Evolutionary conservation across 1,284 basidiomycete species (phyloP), one percentile per base, ranked within the genome.

Genomic region (Takashimella tepidaria): DNA sequence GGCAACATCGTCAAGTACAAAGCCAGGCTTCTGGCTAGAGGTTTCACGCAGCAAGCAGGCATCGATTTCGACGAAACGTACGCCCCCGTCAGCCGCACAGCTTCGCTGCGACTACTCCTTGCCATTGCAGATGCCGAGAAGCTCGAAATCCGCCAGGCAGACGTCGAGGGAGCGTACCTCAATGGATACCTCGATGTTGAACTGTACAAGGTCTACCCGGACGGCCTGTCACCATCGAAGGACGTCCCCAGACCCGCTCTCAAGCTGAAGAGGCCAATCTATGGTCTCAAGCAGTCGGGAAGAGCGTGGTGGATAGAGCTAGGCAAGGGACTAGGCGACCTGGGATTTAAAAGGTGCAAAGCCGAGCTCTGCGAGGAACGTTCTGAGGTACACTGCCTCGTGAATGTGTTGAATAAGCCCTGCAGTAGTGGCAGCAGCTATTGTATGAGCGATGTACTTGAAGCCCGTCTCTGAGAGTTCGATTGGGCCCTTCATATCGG

Each of bases 141-240:
- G 42, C 78, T 77, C 69, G 71, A 77, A 19, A 50, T 77, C 1
- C 64, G 73, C 23, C 77, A 79, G 41, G 63, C 79, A 2, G 78
- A 83, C 54, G 66, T 82, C 45, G 78, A 79, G 40, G 79, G 74
- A 0, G 79, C 80, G 0, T 82, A 77, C 58, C 67, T 80, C 0
- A 76, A 79, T 58, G 77, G 77, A 1, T 41, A 66, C 0, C 67
- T 82, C 0, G 65, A 77, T 0, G 76, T 79, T 45, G 64, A 68
- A 1, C 63, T 79, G 24, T 77, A 73, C 60, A 67, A 78, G 58
- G 42, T 57, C 5, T 60, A 59, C 2, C 75, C 74, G 0, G 50
- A 57, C 6, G 51, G 4, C 23, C 44, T 50, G 13, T 45, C 12
- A 22, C 44, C 13, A 5, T 8, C 2, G 8, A n/a, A 12, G 16